phyloP scores from a whole-genome alignment of 2,329 filamentous ascomycete genomes.

The Penicillium sp. region DNA sequence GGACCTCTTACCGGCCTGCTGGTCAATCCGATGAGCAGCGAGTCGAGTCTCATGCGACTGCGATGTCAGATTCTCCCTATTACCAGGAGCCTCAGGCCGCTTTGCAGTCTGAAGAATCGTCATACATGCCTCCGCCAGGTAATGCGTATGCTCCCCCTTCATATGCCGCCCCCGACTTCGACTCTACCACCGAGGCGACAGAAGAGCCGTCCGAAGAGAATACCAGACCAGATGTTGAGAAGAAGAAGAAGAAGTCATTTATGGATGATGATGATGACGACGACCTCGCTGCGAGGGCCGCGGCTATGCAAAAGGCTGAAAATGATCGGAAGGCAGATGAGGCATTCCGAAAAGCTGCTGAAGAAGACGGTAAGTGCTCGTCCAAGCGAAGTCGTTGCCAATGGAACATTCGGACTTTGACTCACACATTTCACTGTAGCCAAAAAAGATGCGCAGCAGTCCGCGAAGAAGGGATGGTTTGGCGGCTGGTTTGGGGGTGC shows the following conservation, averaged over 20 bases:
- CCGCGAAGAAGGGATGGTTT: slow-evolving; percentile 62
- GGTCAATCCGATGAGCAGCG: slow-evolving; percentile 7
- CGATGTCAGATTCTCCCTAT: slow-evolving; percentile 20
- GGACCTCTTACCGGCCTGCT: slow-evolving; percentile 19
- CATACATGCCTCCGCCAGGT: slow-evolving; percentile 31
- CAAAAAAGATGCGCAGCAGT: slow-evolving; percentile 27
- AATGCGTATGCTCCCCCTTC: slow-evolving; percentile 35
- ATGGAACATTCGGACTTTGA: not conserved
- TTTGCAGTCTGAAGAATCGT: slow-evolving; percentile 22
- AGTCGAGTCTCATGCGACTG: not conserved
- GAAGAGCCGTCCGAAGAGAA: slow-evolving; percentile 46
- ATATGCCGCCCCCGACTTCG: slow-evolving; percentile 31
- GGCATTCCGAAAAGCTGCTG: slow-evolving; percentile 76
- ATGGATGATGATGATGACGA: slow-evolving; percentile 76
- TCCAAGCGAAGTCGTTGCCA: not conserved
- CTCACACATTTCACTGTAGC: slow-evolving; percentile 42
- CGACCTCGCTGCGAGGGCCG: slow-evolving; percentile 52
- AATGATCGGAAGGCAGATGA: slow-evolving; percentile 70
- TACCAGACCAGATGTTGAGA: slow-evolving; percentile 53
- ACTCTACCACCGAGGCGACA: slow-evolving; percentile 39
- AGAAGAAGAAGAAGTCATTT: slow-evolving; percentile 64
- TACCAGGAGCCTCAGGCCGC: slow-evolving; percentile 18
- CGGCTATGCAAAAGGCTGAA: slow-evolving; percentile 52
- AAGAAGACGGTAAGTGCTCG: slow-evolving; percentile 51
- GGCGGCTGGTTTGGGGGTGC: slow-evolving; percentile 73